A percentile compares a stretch with the other conserved stretches of the same genome.
Conservation (phyloP, 2,329 filamentous ascomycete species). For the Myriosclerotinia scirpicola region DNA sequence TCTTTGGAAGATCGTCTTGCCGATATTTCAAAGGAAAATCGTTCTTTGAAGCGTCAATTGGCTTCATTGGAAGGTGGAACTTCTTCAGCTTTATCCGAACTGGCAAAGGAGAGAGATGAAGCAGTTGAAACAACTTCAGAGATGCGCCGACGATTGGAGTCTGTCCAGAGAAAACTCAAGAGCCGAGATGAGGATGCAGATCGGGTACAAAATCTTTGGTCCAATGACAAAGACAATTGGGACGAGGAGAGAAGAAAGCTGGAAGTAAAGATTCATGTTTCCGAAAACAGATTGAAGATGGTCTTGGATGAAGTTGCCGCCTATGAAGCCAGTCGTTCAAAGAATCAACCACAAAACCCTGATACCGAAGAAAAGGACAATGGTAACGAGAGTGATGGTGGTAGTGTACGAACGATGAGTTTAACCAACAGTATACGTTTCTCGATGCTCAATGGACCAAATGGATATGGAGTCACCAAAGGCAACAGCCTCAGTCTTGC, state of each 20-base stretch:
- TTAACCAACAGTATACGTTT: conserved; percentile 71
- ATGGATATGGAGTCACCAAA: conserved; percentile 54
- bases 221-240: conserved; percentile 81
- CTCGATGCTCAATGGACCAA: conserved; percentile 63
- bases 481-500: conserved; percentile 74
- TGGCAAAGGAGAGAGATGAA: conserved; percentile 83
- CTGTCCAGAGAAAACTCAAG: conserved; percentile 72
- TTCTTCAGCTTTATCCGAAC: conserved; percentile 77
- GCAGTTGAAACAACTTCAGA: conserved; percentile 72
- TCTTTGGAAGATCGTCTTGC: conserved; percentile 61
- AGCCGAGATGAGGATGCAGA: conserved; percentile 81
- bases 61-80: conserved; percentile 85
- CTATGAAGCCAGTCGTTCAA: conserved; percentile 58
- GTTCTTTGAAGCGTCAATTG: conserved; percentile 80
- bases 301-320: conserved; percentile 84
- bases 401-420: conserved; percentile 73
- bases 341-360: conserved; percentile 53
- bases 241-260: conserved; percentile 77
- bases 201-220: conserved; percentile 76
- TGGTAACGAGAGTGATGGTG: conserved; percentile 62
- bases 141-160: conserved; percentile 73
- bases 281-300: conserved; percentile 79
- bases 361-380: conserved; percentile 62
- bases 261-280: conserved; percentile 85
- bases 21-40: conserved; percentile 69